A percentile compares a stretch with the other conserved stretches of the same genome.
phyloP scores from a whole-genome alignment of 495 filamentous ascomycete species.

The Tuber magnatum region DNA sequence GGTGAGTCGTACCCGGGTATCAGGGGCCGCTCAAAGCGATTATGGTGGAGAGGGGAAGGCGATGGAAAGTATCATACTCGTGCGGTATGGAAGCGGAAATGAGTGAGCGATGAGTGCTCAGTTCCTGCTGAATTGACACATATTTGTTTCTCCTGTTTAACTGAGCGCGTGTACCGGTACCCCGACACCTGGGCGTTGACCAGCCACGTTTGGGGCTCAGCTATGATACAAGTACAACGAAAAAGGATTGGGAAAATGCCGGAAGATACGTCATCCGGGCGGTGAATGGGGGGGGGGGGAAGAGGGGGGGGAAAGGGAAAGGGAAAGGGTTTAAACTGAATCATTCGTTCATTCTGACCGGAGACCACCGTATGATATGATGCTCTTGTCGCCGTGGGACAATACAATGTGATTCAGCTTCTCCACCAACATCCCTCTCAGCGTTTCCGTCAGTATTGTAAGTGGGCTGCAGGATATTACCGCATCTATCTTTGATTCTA shows the following conservation, averaged over 20 bases:
- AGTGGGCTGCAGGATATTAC: not conserved
- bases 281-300: not conserved
- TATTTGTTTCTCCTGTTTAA: not conserved
- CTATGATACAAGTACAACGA: not conserved
- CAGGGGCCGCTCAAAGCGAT: not conserved
- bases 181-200: not conserved
- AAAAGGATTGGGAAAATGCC: not conserved
- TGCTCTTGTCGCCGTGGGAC: not conserved
- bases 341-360: not conserved
- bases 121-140: not conserved
- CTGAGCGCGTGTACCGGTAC: not conserved
- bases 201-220: constrained; percentile 3
- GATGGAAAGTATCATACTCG: too few relatives aligned
- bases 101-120: constrained; percentile 2
- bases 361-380: constrained; percentile 1
- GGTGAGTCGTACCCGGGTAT: not conserved
- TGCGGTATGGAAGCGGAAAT: not conserved
- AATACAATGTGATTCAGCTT: constrained; percentile 1
- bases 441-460: not conserved
- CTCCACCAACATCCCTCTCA: not conserved
- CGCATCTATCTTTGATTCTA: not conserved
- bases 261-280: not conserved
- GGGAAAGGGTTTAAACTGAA: not conserved
- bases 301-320: not conserved
- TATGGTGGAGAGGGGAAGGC: not conserved